Conservation (phyloP, 1,139 yeast genomes). For the Hyphopichia pseudoburtonii region DNA sequence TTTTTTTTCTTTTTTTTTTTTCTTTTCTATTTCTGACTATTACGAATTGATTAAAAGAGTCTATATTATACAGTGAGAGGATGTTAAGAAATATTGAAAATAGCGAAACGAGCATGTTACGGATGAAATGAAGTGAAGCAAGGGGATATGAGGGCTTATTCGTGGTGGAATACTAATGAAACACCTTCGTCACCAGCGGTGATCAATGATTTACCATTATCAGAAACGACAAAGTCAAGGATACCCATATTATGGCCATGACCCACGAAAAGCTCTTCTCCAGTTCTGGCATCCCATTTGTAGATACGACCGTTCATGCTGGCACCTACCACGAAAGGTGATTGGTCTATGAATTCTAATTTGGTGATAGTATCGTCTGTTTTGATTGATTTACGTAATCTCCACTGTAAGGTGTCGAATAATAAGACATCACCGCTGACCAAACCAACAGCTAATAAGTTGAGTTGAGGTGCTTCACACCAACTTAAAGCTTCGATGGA, state of each 20-base stretch:
- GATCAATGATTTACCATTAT: slow-evolving; percentile 66
- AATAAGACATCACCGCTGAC: slow-evolving; percentile 84
- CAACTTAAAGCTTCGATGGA: slow-evolving; percentile 86
- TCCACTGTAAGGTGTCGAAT: slow-evolving; percentile 86
- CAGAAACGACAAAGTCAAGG: slow-evolving; percentile 69
- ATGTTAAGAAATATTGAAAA: too few species aligned
- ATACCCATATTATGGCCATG: slow-evolving; percentile 95
- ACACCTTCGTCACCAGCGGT: slow-evolving; percentile 99
- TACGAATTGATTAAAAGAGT: too few species aligned
- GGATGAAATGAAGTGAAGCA: background rate
- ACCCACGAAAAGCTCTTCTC: slow-evolving; percentile 71
- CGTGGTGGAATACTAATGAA: slow-evolving; percentile 60
- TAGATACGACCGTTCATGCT: slow-evolving; percentile 84
- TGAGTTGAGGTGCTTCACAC: slow-evolving; percentile 63
- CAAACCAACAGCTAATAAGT: slow-evolving; percentile 74
- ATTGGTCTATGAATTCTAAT: slow-evolving; percentile 59
- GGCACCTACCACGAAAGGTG: slow-evolving; percentile 64
- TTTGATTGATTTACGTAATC: slow-evolving; percentile 68
- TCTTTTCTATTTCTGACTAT: too few species aligned
- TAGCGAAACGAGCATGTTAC: too few species aligned
- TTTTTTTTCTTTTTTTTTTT: too few species aligned
- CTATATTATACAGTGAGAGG: too few species aligned
- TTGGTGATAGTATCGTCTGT: slow-evolving; percentile 84
- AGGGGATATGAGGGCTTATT: too few species aligned
- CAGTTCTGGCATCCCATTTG: slow-evolving; percentile 88